phyloP scores from a whole-genome alignment of 768 basidiomycete genomes.

The Sarcomyxa edulis region DNA sequence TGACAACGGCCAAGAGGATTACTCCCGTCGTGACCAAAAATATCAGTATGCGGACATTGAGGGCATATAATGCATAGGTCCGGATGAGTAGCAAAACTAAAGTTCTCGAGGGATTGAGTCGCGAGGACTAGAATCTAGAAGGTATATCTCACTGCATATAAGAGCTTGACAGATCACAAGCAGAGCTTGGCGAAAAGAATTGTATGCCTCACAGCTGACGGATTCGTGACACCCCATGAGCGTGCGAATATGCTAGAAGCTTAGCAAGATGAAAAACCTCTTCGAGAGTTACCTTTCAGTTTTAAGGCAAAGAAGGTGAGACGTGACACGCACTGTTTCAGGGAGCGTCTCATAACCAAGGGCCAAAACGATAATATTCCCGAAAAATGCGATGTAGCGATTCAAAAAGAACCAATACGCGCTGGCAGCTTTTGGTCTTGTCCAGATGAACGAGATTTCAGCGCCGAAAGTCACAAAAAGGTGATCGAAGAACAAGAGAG shows the following conservation, averaged over 20 bases:
- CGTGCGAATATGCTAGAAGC: no score
- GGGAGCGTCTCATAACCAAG: conserved; percentile 23
- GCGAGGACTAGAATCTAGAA: background rate
- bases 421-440: conserved; percentile 28
- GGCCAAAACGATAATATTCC: conserved; percentile 25
- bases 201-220: conserved; percentile 34
- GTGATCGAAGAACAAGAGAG: conserved; percentile 35
- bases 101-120: background rate
- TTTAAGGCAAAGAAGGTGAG: background rate
- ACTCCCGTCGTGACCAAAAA: conserved; percentile 28
- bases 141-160: conserved; percentile 42
- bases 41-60: conserved; percentile 29
- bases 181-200: conserved; percentile 33
- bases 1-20: conserved; percentile 23
- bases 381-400: conserved; percentile 42
- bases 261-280: no score
- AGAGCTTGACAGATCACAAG: conserved; percentile 39
- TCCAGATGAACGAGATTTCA: conserved; percentile 43
- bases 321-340: conserved; percentile 14
- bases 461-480: conserved; percentile 29
- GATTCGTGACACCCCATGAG: no score
- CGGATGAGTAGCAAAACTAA: conserved; percentile 40
- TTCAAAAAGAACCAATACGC: conserved; percentile 44
- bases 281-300: no score
- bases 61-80: conserved; percentile 43